These are phyloP conservation scores for Nothophoma quercina DNA, from an alignment of 2,329 filamentous ascomycete species.

Conservation along the genomic window DNA sequence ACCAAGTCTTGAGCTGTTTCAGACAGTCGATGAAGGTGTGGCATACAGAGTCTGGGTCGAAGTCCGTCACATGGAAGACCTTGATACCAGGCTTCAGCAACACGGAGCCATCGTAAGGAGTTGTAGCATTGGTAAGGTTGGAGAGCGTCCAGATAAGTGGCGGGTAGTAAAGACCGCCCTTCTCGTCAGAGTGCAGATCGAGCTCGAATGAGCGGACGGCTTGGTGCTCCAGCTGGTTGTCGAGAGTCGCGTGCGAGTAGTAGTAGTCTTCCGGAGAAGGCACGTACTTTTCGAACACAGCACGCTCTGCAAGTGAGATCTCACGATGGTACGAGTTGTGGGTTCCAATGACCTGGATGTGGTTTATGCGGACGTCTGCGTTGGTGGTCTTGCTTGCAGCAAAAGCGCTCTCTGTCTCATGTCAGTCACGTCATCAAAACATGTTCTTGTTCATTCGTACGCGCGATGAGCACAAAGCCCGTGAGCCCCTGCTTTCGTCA, in stretches of 20 bases:
- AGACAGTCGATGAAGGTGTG: slow-evolving; percentile 58
- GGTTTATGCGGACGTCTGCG: slow-evolving; percentile 56
- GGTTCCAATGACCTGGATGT: slow-evolving; percentile 61
- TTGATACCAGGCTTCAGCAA: slow-evolving; percentile 57
- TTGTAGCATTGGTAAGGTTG: slow-evolving; percentile 50
- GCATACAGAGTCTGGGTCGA: slow-evolving; percentile 57
- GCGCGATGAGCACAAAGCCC: slow-evolving; percentile 30
- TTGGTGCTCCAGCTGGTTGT: slow-evolving; percentile 56
- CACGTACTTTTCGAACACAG: slow-evolving; percentile 51
- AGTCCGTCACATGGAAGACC: slow-evolving; percentile 60
- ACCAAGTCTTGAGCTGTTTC: slow-evolving; percentile 54
- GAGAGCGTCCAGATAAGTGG: slow-evolving; percentile 54
- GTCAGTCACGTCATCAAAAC: slow-evolving; percentile 5
- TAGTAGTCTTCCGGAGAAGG: slow-evolving; percentile 53
- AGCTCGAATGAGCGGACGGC: slow-evolving; percentile 58
- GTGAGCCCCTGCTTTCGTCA: slow-evolving; percentile 22
- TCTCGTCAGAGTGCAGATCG: slow-evolving; percentile 58
- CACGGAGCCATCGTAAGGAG: slow-evolving; percentile 50
- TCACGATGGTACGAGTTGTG: slow-evolving; percentile 63
- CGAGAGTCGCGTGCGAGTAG: slow-evolving; percentile 57
- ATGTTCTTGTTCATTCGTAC: slow-evolving; percentile 12
- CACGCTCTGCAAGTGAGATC: slow-evolving; percentile 52
- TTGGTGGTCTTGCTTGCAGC: slow-evolving; percentile 19
- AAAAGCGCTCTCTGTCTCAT: slow-evolving; percentile 20
- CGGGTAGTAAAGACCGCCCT: slow-evolving; percentile 57